Evolutionary conservation across 2,329 filamentous ascomycete species (phyloP).

Genomic region (Chlorencoelia australis): DNA sequence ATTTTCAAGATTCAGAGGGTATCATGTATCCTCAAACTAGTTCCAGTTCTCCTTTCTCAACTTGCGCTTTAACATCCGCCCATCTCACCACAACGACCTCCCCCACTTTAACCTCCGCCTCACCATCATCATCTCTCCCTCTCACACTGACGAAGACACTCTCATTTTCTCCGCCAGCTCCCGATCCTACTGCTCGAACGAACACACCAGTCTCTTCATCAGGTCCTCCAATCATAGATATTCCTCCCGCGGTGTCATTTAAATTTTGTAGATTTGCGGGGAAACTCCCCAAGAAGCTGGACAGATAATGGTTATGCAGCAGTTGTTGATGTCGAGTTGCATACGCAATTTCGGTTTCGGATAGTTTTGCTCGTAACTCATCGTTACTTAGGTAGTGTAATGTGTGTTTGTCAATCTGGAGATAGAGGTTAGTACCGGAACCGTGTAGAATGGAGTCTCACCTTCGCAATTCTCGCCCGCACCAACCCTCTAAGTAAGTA

Average conservation of each 20-base stretch:
- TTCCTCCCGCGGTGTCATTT: slow-evolving; percentile 81
- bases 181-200: slow-evolving; percentile 54
- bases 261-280: slow-evolving; percentile 70
- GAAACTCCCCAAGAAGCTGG: slow-evolving; percentile 76
- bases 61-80: slow-evolving; percentile 29
- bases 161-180: slow-evolving; percentile 62
- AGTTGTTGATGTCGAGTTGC: slow-evolving; percentile 77
- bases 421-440: slow-evolving; percentile 69
- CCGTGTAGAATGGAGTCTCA: not conserved
- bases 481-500: slow-evolving; percentile 52
- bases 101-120: slow-evolving; percentile 38
- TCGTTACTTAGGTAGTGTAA: slow-evolving; percentile 59
- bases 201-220: slow-evolving; percentile 81
- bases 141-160: slow-evolving; percentile 72
- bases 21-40: too few relatives aligned
- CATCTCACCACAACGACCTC: slow-evolving; percentile 24
- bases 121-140: slow-evolving; percentile 54
- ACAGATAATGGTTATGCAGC: slow-evolving; percentile 73
- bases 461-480: slow-evolving; percentile 7
- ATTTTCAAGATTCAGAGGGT: too few relatives aligned
- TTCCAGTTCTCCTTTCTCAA: slow-evolving; percentile 12
- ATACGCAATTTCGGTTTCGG: slow-evolving; percentile 68
- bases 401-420: slow-evolving; percentile 78
- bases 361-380: slow-evolving; percentile 52
- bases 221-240: slow-evolving; percentile 85